Evolutionary conservation across 441 rosid genomes (phyloP).

Genomic region (Omphalea diandra): DNA sequence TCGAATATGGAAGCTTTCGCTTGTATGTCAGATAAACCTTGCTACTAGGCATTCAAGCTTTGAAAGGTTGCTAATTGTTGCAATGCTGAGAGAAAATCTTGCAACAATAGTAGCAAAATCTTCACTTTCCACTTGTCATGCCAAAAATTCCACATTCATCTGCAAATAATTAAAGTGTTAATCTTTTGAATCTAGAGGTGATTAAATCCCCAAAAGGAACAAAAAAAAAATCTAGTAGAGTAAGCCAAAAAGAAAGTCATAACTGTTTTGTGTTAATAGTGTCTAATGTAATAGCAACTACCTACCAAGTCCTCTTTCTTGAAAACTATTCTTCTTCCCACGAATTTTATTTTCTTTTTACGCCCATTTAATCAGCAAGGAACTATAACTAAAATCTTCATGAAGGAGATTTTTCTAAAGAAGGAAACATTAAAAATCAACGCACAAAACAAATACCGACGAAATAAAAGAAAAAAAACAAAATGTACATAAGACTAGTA

Average conservation of each 20-base stretch:
- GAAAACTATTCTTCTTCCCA: not conserved
- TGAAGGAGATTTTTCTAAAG: not conserved
- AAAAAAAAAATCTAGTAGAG: not conserved
- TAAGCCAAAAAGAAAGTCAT: conserved; percentile 1
- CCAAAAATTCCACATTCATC: conserved; percentile 8
- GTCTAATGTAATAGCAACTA: not conserved
- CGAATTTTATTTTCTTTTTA: not conserved
- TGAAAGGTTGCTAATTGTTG: conserved; percentile 4
- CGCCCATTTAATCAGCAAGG: not conserved
- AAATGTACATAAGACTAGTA: not conserved
- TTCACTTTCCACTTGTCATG: too few species aligned
- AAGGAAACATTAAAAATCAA: not conserved
- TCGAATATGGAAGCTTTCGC: conserved; percentile 34
- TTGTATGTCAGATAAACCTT: conserved; percentile 41
- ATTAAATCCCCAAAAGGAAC: not conserved
- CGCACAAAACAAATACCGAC: not conserved
- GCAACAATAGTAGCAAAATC: not conserved
- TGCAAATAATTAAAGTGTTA: conserved; percentile 4
- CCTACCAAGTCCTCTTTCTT: not conserved
- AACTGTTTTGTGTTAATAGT: too few species aligned
- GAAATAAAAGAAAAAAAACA: not conserved
- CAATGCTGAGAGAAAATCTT: conserved; percentile 9
- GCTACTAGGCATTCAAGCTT: conserved; percentile 33
- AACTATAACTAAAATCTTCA: not conserved
- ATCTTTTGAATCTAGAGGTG: not conserved